Conservation (phyloP, 768 basidiomycete species). For the Gyrodon lividus region DNA sequence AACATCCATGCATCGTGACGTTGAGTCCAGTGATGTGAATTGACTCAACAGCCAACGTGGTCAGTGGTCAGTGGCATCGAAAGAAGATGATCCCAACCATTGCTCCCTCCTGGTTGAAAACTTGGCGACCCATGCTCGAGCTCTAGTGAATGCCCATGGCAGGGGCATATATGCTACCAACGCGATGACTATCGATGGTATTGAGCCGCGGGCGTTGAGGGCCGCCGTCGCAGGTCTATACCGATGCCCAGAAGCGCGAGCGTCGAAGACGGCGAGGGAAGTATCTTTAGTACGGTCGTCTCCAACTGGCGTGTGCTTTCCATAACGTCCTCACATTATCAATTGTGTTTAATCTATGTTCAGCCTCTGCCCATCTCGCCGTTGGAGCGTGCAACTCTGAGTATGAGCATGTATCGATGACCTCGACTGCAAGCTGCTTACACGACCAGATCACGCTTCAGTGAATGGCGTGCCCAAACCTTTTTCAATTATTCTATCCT, state of each 20-base stretch:
- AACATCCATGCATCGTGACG: too few species aligned
- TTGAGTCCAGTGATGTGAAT: too few species aligned
- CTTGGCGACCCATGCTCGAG: too few species aligned
- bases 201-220: constrained; percentile 34
- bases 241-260: constrained; percentile 39
- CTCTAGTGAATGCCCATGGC: constrained; percentile 46
- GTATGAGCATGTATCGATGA: constrained; percentile 48
- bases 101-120: too few species aligned
- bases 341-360: constrained; percentile 26
- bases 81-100: too few species aligned
- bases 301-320: constrained; percentile 35
- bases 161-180: constrained; percentile 57
- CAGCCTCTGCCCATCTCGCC: constrained; percentile 44
- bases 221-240: constrained; percentile 24
- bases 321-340: background rate
- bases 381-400: constrained; percentile 48
- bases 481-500: constrained; percentile 42
- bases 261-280: constrained; percentile 44
- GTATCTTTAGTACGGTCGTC: constrained; percentile 42
- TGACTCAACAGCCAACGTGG: too few species aligned
- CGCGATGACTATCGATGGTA: constrained; percentile 45
- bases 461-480: constrained; percentile 51
- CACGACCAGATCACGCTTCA: constrained; percentile 47
- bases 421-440: constrained; percentile 42
- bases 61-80: too few species aligned